Conservation (phyloP, 2,329 filamentous ascomycete species). For the Cytospora mali region DNA sequence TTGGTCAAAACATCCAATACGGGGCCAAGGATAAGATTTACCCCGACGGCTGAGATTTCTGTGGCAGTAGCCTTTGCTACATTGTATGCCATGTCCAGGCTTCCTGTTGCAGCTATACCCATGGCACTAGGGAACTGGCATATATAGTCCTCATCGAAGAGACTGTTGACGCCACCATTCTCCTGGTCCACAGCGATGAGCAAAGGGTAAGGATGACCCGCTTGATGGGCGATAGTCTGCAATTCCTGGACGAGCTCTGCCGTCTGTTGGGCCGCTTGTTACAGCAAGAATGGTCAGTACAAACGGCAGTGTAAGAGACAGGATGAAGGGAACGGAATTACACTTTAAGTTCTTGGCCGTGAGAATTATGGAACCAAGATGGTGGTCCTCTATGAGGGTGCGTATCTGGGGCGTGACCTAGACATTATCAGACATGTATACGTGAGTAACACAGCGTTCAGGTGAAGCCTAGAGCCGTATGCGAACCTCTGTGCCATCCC, state of each 20-base stretch:
- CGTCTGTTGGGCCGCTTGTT: conserved; percentile 82
- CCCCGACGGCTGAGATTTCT: conserved; percentile 87
- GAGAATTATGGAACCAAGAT: conserved; percentile 84
- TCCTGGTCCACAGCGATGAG: conserved; percentile 94
- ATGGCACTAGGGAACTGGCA: conserved; percentile 97
- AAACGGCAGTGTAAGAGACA: conserved; percentile 2
- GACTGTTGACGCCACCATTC: conserved; percentile 95
- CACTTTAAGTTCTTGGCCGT: conserved; percentile 86
- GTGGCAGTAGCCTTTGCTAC: conserved; percentile 92
- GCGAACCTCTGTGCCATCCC: conserved; percentile 75
- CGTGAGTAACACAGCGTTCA: background rate
- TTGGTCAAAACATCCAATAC: conserved; percentile 94
- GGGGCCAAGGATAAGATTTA: conserved; percentile 94
- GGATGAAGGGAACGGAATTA: conserved; percentile 40
- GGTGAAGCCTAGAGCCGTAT: background rate
- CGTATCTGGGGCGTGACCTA: conserved; percentile 72
- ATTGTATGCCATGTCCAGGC: conserved; percentile 80
- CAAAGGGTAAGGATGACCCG: conserved; percentile 85
- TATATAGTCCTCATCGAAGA: conserved; percentile 94
- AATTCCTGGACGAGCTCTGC: conserved; percentile 86
- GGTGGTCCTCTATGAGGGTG: conserved; percentile 77
- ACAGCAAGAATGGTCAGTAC: conserved; percentile 36
- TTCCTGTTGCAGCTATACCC: conserved; percentile 92
- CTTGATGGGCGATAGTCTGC: conserved; percentile 87
- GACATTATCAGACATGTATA: background rate